Conservation (phyloP, 1,284 basidiomycete species). For the Ceratobasidium sp. region DNA sequence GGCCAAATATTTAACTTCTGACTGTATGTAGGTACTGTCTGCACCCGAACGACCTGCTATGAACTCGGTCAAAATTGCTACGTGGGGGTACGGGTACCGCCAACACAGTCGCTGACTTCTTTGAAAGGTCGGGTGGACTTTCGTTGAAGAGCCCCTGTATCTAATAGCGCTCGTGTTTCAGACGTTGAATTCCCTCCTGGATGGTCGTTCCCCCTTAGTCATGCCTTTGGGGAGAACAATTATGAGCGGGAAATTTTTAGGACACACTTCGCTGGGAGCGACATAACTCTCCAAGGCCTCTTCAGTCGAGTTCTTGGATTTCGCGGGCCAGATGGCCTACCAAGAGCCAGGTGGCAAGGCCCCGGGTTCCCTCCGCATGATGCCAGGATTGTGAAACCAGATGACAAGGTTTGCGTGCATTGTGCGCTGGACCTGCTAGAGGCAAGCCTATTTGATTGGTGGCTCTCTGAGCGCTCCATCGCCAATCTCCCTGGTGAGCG, state of each 20-base stretch:
- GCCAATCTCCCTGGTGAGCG: neutral
- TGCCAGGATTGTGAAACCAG: neutral
- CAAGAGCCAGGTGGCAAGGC: conserved; percentile 25
- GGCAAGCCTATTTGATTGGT: conserved; percentile 34
- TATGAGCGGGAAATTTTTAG: conserved; percentile 13
- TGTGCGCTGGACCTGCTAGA: conserved; percentile 27
- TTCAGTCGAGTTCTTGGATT: conserved; percentile 9
- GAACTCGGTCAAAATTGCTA: neutral
- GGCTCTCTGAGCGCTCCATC: neutral
- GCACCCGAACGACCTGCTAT: conserved; percentile 28
- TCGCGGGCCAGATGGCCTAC: conserved; percentile 7
- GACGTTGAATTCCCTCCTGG: conserved; percentile 15
- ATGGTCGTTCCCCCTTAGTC: conserved; percentile 12
- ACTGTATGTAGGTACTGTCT: conserved; percentile 1
- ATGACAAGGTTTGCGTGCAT: conserved; percentile 9
- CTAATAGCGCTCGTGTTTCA: too few relatives aligned
- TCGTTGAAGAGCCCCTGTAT: too few relatives aligned
- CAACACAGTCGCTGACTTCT: neutral
- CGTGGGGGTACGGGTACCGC: neutral
- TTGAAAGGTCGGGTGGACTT: conserved; percentile 19
- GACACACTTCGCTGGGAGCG: neutral
- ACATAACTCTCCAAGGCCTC: conserved; percentile 6
- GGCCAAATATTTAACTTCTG: neutral
- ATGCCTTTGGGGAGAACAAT: conserved; percentile 24
- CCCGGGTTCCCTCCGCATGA: neutral